These are phyloP conservation scores for Thelephora ganbajun DNA, from an alignment of 768 basidiomycete genomes.

Conservation along the genomic window DNA sequence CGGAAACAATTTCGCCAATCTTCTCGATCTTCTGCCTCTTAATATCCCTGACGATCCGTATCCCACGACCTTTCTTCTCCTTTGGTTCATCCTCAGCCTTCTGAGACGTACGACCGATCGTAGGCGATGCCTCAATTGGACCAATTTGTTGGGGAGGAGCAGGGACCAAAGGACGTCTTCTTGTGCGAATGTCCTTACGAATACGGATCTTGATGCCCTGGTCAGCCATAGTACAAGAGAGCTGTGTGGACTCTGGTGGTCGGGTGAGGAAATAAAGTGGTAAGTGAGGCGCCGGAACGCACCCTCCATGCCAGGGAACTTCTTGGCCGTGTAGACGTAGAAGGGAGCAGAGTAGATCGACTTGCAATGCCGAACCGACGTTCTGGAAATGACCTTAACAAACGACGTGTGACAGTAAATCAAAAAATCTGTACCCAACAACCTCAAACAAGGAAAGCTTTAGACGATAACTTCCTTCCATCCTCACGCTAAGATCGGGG, in stretches of 20 bases:
- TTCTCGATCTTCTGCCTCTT: slow-evolving; percentile 5
- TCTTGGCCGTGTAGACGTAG: slow-evolving; percentile 92
- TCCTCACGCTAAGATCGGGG: slow-evolving; percentile 83
- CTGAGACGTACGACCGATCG: slow-evolving; percentile 8
- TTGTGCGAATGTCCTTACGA: slow-evolving; percentile 78
- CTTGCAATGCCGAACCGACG: slow-evolving; percentile 47
- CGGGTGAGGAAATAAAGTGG: neutral
- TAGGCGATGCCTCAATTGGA: neutral
- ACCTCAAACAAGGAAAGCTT: slow-evolving; percentile 80
- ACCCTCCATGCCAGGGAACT: slow-evolving; percentile 96
- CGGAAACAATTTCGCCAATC: slow-evolving; percentile 6
- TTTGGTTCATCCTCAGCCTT: slow-evolving; percentile 1
- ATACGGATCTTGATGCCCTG: slow-evolving; percentile 94
- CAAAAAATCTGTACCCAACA: slow-evolving; percentile 50
- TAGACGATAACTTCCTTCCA: slow-evolving; percentile 77
- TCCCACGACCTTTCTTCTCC: neutral
- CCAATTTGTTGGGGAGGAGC: neutral
- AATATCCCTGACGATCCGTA: slow-evolving; percentile 1
- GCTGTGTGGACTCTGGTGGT: slow-evolving; percentile 64
- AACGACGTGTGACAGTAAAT: slow-evolving; percentile 4
- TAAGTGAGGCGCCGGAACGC: slow-evolving; percentile 13
- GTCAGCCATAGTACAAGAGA: slow-evolving; percentile 86
- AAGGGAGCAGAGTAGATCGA: slow-evolving; percentile 81
- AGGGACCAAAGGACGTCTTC: slow-evolving; percentile 38
- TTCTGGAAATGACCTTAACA: slow-evolving; percentile 3